A percentile compares a stretch with the other conserved stretches of the same genome.
Evolutionary conservation across 305 asterid species (phyloP).

Genomic region (Fraxinus greggii): DNA sequence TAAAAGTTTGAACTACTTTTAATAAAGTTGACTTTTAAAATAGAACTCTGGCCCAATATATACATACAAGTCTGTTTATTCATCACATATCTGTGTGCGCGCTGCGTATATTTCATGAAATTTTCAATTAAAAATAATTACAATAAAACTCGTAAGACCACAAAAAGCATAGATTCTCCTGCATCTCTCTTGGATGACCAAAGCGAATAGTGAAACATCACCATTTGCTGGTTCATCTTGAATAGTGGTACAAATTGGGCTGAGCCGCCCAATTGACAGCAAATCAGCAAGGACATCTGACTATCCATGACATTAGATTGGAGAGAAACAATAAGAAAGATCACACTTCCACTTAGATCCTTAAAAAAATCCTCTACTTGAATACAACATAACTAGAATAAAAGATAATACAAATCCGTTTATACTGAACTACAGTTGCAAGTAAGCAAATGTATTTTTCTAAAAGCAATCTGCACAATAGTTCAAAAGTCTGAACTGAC

Average conservation of each 20-base stretch:
- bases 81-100: neutral
- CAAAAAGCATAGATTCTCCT: neutral
- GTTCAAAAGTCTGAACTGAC: slow-evolving; percentile 28
- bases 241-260: neutral
- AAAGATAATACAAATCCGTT: slow-evolving; percentile 6
- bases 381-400: slow-evolving; percentile 18
- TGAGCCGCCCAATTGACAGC: neutral
- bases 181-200: neutral
- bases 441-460: slow-evolving; percentile 26
- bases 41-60: neutral
- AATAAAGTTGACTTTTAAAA: neutral
- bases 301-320: neutral
- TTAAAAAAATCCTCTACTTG: slow-evolving; percentile 1
- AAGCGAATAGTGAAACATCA: neutral
- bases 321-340: neutral
- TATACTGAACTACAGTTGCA: slow-evolving; percentile 26
- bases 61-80: neutral
- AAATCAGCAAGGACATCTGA: neutral
- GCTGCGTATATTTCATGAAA: neutral
- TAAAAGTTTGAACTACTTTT: neutral
- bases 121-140: neutral
- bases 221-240: neutral
- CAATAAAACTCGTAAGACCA: neutral
- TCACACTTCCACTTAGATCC: neutral
- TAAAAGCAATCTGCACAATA: slow-evolving; percentile 35